Conservation (phyloP, 2,329 filamentous ascomycete species). For the Elsinoe perseae region DNA sequence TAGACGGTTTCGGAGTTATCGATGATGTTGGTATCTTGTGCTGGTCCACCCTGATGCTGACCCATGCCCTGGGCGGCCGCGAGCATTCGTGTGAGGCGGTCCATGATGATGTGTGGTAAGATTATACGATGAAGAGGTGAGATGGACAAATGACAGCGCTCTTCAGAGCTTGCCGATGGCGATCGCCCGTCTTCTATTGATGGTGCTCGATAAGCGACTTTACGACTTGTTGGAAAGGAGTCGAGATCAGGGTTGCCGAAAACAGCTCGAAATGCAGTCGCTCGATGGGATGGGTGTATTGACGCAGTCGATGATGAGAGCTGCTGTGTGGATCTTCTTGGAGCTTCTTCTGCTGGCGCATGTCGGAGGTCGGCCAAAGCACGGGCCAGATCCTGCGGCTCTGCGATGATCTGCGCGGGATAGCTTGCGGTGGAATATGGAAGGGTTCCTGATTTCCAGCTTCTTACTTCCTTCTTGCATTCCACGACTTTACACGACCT, state of each 20-base stretch:
- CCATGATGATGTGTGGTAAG: conserved; percentile 52
- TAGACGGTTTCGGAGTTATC: conserved; percentile 99
- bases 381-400: conserved; percentile 6
- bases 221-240: neutral
- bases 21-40: conserved; percentile 84
- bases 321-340: neutral
- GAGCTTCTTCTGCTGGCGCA: conserved; percentile 6
- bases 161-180: neutral
- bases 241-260: neutral
- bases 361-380: conserved; percentile 4
- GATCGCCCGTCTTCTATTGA: neutral
- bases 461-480: neutral
- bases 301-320: neutral
- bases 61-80: conserved; percentile 61
- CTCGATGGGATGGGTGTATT: neutral
- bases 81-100: conserved; percentile 84
- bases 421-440: conserved; percentile 3
- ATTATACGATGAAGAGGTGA: conserved; percentile 5
- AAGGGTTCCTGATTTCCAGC: neutral
- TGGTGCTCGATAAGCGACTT: too few species aligned
- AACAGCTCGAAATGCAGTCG: neutral
- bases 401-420: conserved; percentile 7
- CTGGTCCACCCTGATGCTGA: conserved; percentile 51
- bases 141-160: conserved; percentile 8
- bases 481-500: neutral